Base-by-base conservation (phyloP, 2,329 filamentous ascomycete species). In the Didymellaceae sp. region DNA sequence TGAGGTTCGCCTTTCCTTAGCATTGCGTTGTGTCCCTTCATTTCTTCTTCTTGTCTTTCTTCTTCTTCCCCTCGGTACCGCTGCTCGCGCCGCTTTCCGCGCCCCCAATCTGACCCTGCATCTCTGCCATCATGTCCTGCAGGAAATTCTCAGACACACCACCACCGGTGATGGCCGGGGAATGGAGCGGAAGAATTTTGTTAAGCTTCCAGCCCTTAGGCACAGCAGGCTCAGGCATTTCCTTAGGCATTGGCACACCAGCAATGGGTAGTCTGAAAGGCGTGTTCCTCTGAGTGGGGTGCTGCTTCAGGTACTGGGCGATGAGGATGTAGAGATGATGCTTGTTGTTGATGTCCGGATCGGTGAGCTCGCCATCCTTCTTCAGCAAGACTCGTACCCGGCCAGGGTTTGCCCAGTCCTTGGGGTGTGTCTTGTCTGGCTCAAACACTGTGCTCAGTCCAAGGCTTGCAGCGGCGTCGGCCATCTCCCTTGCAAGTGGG, bases 321-420 rank as follows among this genome's bases (percentile, higher is more conserved):
- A 99, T 84, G 33, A 94, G 82, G 46, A 87, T 81, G 75, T 92
- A 96, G 46, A 99, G 85, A 67, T 96, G 90, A 71, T 95, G 89
- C 77, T 97, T 90, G 65, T 87, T 89, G 70, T 85, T 85, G 35
- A 89, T 78, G 22, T 75, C 75, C 20, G 75, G 62, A 55, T 80
- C 81, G 28, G 80, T 65, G 35, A 75, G 66, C 55, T 74, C 74
- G 25, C 82, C 83, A 52, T 83, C 79, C 56, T 82, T 85, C 72
- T 85, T 87, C 47, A 97, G 78, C 67, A 87, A 77, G 40, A 97
- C 85, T 62, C 90, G 86, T 57, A 97, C 90, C 52, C 94, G 83
- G 3, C 94, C 94, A 10, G 94, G 94, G 77, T 99, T 99, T 48
- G 88, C 87, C 94, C 94, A 99, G 78, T 99, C 94, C 77, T 94